phyloP scores from a whole-genome alignment of 2,329 filamentous ascomycete species.

The Herpotrichia juniperi region DNA sequence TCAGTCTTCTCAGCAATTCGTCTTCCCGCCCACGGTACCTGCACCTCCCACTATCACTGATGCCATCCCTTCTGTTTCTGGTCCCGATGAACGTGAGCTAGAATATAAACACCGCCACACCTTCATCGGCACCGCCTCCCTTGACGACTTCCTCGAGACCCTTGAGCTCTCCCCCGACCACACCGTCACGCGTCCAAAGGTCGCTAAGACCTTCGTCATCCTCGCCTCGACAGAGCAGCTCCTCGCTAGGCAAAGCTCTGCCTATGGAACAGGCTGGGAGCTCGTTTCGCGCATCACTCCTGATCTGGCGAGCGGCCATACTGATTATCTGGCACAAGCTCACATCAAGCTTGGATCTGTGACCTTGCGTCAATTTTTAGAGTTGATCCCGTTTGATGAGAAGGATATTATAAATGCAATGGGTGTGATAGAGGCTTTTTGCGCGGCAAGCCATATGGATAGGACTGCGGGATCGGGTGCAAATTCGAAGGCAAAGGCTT shows the following conservation, averaged over 20 bases:
- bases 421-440: slow-evolving; percentile 35
- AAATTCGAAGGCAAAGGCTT: slow-evolving; percentile 29
- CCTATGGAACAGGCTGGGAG: slow-evolving; percentile 28
- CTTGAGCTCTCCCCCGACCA: slow-evolving; percentile 27
- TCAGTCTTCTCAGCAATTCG: no score
- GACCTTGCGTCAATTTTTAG: slow-evolving; percentile 31
- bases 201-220: slow-evolving; percentile 30
- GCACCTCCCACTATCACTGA: not conserved
- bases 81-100: slow-evolving; percentile 30
- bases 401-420: slow-evolving; percentile 21
- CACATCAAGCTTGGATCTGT: slow-evolving; percentile 34
- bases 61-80: not conserved
- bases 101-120: slow-evolving; percentile 43
- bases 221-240: slow-evolving; percentile 35
- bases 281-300: slow-evolving; percentile 30
- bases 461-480: slow-evolving; percentile 19
- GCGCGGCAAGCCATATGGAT: slow-evolving; percentile 32
- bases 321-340: slow-evolving; percentile 30
- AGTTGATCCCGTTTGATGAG: slow-evolving; percentile 29
- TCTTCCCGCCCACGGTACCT: not conserved
- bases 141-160: slow-evolving; percentile 35
- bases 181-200: slow-evolving; percentile 24
- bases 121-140: slow-evolving; percentile 39
- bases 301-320: slow-evolving; percentile 16
- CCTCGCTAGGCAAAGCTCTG: slow-evolving; percentile 29